Conservation (phyloP, 2,329 filamentous ascomycete genomes). For the Beauveria varroae region DNA sequence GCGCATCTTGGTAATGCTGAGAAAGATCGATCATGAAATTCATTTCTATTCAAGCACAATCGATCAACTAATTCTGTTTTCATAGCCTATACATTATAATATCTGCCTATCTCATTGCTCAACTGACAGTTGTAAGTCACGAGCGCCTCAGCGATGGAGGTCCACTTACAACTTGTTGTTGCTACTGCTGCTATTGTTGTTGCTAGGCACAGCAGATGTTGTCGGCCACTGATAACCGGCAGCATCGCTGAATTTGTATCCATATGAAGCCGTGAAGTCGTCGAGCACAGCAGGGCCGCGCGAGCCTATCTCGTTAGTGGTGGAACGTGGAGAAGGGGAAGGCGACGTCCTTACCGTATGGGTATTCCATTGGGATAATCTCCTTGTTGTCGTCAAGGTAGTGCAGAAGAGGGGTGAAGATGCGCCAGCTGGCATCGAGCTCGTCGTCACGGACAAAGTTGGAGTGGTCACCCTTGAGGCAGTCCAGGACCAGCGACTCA, state of each 20-base stretch:
- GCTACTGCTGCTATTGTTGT: constrained; percentile 52
- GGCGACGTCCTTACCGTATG: constrained; percentile 66
- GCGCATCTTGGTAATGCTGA: not conserved
- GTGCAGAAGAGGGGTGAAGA: constrained; percentile 94
- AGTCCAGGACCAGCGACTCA: constrained; percentile 94
- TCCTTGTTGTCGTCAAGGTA: constrained; percentile 99
- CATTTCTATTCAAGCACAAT: not conserved
- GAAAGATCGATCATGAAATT: not conserved
- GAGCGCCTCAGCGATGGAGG: not conserved
- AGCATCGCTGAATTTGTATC: constrained; percentile 97
- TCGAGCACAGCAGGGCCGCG: constrained; percentile 93
- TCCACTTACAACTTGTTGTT: constrained; percentile 71
- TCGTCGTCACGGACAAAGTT: constrained; percentile 98
- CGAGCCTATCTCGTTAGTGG: constrained; percentile 56
- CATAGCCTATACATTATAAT: constrained; percentile 10
- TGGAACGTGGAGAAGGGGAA: not conserved
- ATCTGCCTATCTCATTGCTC: not conserved
- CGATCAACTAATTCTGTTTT: not conserved
- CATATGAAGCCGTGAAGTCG: constrained; percentile 96
- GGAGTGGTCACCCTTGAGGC: constrained; percentile 97
- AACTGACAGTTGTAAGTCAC: constrained; percentile 2
- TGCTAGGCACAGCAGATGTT: constrained; percentile 55
- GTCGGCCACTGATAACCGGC: constrained; percentile 94
- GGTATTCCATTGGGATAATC: constrained; percentile 98
- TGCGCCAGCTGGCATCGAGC: constrained; percentile 95